Conservation (phyloP, 2,329 filamentous ascomycete species). For the Blastomyces silverae region DNA sequence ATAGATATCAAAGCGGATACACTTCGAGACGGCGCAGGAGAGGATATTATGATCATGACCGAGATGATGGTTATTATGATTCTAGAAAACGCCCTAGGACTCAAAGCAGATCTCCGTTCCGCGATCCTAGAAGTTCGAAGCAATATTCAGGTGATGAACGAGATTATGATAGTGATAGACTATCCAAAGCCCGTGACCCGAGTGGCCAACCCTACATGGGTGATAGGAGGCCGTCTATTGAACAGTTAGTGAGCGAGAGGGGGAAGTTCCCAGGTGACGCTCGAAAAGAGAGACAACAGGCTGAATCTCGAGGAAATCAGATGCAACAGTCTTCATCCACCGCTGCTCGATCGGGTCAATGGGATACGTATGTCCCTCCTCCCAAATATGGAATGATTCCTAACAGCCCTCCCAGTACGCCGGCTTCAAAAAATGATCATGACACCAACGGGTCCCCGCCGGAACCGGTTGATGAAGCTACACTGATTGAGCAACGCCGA, state of each 20-base stretch:
- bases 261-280: constrained; percentile 54
- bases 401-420: constrained; percentile 21
- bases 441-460: constrained; percentile 40
- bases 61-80: constrained; percentile 39
- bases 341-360: constrained; percentile 29
- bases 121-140: constrained; percentile 35
- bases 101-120: constrained; percentile 46
- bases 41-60: constrained; percentile 47
- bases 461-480: constrained; percentile 67
- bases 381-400: constrained; percentile 1
- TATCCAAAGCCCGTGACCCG: constrained; percentile 28
- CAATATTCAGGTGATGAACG: constrained; percentile 35
- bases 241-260: constrained; percentile 59
- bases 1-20: constrained; percentile 33
- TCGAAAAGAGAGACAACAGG: constrained; percentile 55
- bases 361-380: constrained; percentile 40
- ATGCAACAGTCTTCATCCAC: constrained; percentile 43
- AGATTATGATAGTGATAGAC: constrained; percentile 27
- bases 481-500: constrained; percentile 76
- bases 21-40: constrained; percentile 1
- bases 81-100: constrained; percentile 53
- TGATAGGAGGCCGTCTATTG: constrained; percentile 47
- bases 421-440: constrained; percentile 20
- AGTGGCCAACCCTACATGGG: constrained; percentile 23
- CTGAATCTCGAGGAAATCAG: constrained; percentile 62